A percentile compares a stretch with the other conserved stretches of the same genome.
These are phyloP conservation scores for Vicia faba DNA, from an alignment of 306 rosid species.

Conservation along the genomic window DNA sequence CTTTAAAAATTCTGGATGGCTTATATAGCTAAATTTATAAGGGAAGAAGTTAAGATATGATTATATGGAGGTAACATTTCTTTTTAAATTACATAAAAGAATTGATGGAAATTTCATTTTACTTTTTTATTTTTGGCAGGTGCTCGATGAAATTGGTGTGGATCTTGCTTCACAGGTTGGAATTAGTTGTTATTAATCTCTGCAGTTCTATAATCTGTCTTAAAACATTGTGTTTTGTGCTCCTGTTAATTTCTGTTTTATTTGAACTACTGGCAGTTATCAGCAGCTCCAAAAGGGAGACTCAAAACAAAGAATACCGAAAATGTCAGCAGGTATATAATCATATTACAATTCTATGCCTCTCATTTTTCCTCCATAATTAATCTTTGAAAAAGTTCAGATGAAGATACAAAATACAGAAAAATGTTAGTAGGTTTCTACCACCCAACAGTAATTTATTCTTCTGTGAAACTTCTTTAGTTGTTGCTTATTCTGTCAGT, in stretches of 20 bases:
- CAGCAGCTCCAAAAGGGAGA: constrained; percentile 95
- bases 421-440: constrained; percentile 19
- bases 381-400: neutral
- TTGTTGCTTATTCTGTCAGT: neutral
- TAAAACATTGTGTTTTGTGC: constrained; percentile 11
- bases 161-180: constrained; percentile 94
- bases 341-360: neutral
- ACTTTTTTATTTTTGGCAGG: constrained; percentile 53
- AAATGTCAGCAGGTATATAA: constrained; percentile 70
- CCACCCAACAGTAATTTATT: constrained; percentile 1
- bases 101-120: constrained; percentile 32
- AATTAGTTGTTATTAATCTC: constrained; percentile 25
- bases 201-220: neutral
- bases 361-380: neutral
- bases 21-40: too few species aligned
- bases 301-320: constrained; percentile 66
- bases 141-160: constrained; percentile 95
- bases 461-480: neutral
- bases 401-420: constrained; percentile 4
- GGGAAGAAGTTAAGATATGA: too few species aligned
- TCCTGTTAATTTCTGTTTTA: constrained; percentile 44
- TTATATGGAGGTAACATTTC: constrained; percentile 17
- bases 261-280: constrained; percentile 60
- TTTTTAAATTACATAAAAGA: constrained; percentile 30
- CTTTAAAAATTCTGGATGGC: too few species aligned